Evolutionary conservation across 2,329 filamentous ascomycete species (phyloP).

Genomic region (Aspergillus sp.): DNA sequence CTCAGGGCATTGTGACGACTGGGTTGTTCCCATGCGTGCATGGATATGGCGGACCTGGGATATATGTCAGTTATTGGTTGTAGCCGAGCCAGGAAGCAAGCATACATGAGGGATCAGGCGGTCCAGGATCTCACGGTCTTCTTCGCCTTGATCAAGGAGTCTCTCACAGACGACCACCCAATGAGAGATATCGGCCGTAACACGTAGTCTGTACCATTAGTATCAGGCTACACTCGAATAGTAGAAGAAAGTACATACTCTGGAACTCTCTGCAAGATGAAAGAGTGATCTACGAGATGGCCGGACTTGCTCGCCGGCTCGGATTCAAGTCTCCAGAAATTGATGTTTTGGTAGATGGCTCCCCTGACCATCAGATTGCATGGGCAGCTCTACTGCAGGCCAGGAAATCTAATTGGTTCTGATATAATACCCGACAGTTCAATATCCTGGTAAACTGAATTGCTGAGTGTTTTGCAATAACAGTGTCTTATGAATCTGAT

Average conservation of each 20-base stretch:
- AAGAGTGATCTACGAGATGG: constrained; percentile 26
- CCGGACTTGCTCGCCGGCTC: no score
- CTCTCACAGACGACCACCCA: constrained; percentile 26
- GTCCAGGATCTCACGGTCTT: constrained; percentile 19
- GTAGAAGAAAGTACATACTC: constrained; percentile 20
- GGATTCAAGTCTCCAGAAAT: no score
- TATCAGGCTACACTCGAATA: not conserved
- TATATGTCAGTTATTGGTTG: no score
- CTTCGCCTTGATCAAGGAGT: constrained; percentile 22
- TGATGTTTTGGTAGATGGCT: no score
- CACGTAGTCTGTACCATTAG: constrained; percentile 14
- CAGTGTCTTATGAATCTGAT: no score
- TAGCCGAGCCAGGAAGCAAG: no score
- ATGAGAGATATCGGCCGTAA: constrained; percentile 28
- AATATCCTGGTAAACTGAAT: no score
- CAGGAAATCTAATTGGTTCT: no score
- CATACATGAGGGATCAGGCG: constrained; percentile 34
- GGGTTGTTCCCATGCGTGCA: constrained; percentile 39
- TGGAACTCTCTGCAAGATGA: constrained; percentile 32
- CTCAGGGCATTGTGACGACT: constrained; percentile 41
- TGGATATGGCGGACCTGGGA: constrained; percentile 39
- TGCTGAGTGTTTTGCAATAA: no score
- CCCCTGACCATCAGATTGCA: no score
- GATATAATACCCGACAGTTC: no score
- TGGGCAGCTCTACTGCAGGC: no score